Base-by-base conservation (phyloP, 345 rosid genomes). In the Barbarea vulgaris region DNA sequence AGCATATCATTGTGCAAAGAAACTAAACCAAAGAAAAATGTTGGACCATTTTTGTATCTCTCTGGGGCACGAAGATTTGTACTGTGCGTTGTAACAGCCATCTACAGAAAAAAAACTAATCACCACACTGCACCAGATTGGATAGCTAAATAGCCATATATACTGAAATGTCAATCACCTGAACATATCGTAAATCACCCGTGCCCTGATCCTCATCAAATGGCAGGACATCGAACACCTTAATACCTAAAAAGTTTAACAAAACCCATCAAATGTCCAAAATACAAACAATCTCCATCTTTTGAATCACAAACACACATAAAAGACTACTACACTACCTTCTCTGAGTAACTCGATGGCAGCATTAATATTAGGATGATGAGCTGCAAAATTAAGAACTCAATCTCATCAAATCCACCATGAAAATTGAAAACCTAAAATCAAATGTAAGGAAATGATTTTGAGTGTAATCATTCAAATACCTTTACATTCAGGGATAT, bases 401-500 rank as follows among this genome's bases (percentile, higher is more conserved):
- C 13, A 62, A 72, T n/a, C 24, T 60, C 19, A 25, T 50, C 31
- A 48, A 48, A 64, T 25, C 58, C 9, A 65, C 36, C n/a, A 61
- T 17, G 21, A 58, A 47, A 24, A 25, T 18, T 17, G 21, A 58
- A 47, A 24, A 25, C 22, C 14, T 6, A 3, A 30, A 30, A 4
- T 70, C 42, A 52, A 53, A 44, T 15, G 14, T 15, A 18, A 15
- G 8, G 22, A 70, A 60, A 17, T 24, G 0, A 18, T 22, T 11
- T n/a, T 4, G 9, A 75, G 14, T 7, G 4, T 12, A 62, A 55
- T 58, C 22, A 31, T 39, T 31, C 4, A 61, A 11, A 25, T 61
- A 93, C 98, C 91, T 91, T 88, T 88, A 76, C 97, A 91, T 30
- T 87, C 39, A 48, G 97, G 97, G 66, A 93, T 93, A 74, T 93